phyloP scores from a whole-genome alignment of 352 stramenopile genomes.

The Pythium guiyangense region DNA sequence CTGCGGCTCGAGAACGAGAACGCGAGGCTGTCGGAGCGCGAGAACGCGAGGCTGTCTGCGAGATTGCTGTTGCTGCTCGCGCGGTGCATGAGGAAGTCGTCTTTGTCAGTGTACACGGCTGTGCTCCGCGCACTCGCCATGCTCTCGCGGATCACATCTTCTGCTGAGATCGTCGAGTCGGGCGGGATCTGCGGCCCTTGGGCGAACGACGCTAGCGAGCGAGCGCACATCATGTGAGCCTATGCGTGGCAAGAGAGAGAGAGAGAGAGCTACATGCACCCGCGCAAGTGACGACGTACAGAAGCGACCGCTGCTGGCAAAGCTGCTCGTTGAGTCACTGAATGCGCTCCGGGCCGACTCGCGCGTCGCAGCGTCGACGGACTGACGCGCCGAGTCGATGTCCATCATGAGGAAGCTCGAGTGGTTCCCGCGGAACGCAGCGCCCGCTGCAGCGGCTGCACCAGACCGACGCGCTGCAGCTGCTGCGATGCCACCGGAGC shows the following conservation, averaged over 20 bases:
- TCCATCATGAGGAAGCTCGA: constrained; percentile 53
- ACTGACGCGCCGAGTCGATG: constrained; percentile 37
- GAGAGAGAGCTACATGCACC: too few species aligned
- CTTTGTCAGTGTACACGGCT: constrained; percentile 65
- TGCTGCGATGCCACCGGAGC: constrained; percentile 13
- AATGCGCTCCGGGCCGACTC: constrained; percentile 40
- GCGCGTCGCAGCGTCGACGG: constrained; percentile 27
- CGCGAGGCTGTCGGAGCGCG: constrained; percentile 36
- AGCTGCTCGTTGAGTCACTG: constrained; percentile 21
- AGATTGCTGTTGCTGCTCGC: constrained; percentile 6
- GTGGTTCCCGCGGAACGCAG: constrained; percentile 4
- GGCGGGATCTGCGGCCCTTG: constrained; percentile 64
- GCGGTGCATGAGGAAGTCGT: constrained; percentile 43
- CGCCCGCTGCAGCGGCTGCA: not conserved
- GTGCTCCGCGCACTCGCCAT: constrained; percentile 74
- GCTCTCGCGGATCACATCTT: constrained; percentile 85
- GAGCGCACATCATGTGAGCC: not conserved
- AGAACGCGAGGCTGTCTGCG: constrained; percentile 44
- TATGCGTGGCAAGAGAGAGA: not conserved
- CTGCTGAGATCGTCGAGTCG: constrained; percentile 78
- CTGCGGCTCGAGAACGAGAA: constrained; percentile 78
- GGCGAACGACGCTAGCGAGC: constrained; percentile 37
- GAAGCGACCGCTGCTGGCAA: constrained; percentile 31
- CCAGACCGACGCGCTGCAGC: constrained; percentile 15
- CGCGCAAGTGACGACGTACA: constrained; percentile 40